A percentile compares a stretch with the other conserved stretches of the same genome.
Conservation (phyloP, 2,329 filamentous ascomycete species). For the Botrytis aclada region DNA sequence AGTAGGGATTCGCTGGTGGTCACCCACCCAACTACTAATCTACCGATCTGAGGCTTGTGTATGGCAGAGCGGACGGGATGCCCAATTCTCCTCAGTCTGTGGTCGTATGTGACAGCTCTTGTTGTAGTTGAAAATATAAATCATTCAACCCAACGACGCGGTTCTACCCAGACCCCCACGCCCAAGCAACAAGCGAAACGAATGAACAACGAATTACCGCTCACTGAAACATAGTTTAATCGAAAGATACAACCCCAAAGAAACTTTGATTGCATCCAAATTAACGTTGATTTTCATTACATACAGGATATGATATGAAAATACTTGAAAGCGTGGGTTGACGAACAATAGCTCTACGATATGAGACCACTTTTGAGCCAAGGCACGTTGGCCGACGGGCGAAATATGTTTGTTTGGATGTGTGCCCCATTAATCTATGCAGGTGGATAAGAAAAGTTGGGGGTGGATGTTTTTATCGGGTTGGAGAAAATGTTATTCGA, state of each 20-base stretch:
- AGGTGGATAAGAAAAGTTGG: slow-evolving; percentile 11
- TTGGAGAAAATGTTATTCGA: slow-evolving; percentile 29
- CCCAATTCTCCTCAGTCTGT: slow-evolving; percentile 9
- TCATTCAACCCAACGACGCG: accelerated
- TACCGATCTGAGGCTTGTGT: slow-evolving; percentile 22
- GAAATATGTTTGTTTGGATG: not conserved
- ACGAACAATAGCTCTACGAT: not conserved
- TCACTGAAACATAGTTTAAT: not conserved
- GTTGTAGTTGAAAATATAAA: accelerated
- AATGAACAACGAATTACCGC: not conserved
- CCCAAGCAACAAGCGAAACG: not conserved
- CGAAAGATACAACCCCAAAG: not conserved
- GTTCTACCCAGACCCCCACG: not conserved
- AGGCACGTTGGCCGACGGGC: slow-evolving; percentile 9
- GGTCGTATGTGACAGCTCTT: accelerated
- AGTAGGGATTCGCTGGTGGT: slow-evolving; percentile 22
- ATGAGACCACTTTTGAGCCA: not conserved
- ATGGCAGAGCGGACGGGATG: slow-evolving; percentile 24
- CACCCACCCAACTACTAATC: slow-evolving; percentile 23
- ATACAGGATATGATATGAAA: not conserved
- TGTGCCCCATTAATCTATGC: not conserved
- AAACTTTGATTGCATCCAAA: not conserved
- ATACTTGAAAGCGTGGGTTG: not conserved
- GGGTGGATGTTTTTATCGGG: slow-evolving; percentile 1
- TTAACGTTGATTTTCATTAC: not conserved